These are phyloP conservation scores for Chrysoporthe puriensis DNA, from an alignment of 2,329 filamentous ascomycete genomes.

Conservation along the genomic window DNA sequence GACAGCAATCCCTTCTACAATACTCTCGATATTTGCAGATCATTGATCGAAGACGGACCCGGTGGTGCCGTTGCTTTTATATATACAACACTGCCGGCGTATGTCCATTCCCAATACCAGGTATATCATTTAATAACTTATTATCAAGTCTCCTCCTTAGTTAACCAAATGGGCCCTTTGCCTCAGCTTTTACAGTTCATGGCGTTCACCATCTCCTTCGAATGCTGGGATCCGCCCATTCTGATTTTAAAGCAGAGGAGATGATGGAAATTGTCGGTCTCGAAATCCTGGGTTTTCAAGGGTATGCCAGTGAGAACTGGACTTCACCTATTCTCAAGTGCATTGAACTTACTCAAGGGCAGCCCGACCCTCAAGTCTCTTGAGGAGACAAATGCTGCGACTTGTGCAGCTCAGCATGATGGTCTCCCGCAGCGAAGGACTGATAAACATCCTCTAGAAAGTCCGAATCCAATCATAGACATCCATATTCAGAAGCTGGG, in stretches of 20 bases:
- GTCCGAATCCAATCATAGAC: not conserved
- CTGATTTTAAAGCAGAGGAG: not conserved
- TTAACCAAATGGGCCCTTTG: not conserved
- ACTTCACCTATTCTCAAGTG: not conserved
- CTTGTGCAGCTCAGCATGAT: not conserved
- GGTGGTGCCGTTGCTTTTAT: not conserved
- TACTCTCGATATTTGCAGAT: constrained; percentile 9
- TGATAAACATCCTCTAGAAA: not conserved
- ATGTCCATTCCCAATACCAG: not conserved
- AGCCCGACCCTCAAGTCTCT: not conserved
- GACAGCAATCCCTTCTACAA: not conserved
- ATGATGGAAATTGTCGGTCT: not conserved
- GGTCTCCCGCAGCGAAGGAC: not conserved
- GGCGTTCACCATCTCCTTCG: not conserved
- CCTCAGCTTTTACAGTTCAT: not conserved
- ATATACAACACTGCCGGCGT: not conserved
- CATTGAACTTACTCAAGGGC: not conserved
- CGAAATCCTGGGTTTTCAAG: not conserved
- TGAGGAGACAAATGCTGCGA: not conserved
- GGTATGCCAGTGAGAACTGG: constrained; percentile 11
- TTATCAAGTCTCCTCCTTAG: not conserved
- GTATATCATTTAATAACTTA: no score
- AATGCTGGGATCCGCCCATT: not conserved
- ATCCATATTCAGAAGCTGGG: not conserved
- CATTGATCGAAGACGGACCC: constrained; percentile 9